Evolutionary conservation across 73 alveolate species (phyloP), one percentile per base, ranked within the genome.

Genomic region (Paramecium octaurelia): DNA sequence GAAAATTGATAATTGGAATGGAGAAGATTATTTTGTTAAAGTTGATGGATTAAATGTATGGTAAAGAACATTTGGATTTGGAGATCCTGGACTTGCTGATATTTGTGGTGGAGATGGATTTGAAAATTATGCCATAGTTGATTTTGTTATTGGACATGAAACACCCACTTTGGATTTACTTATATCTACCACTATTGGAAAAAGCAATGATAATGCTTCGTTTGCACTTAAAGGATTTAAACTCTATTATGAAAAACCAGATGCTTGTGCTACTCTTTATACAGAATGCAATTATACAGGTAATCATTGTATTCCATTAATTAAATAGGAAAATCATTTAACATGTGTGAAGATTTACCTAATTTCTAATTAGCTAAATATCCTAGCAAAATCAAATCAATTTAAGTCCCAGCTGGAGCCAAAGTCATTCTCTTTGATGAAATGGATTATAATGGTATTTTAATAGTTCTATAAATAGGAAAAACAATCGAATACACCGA

Each of bases 101-200:
- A 44, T 80, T 20, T 80, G 91, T 46, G 91, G 91, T 43, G 70
- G 76, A n/a, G 76, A 42, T 20, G 91, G 91, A 48, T 80, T 43
- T 42, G 75, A 42, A 46, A 44, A 44, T 80, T 23, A 38, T 14
- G 70, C 70, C 14, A 80, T 40, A 20, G 75, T 80, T 24, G 91
- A 80, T 44, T 59, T 80, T 44, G 29, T 80, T 46, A 23, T 80
- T 7, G 91, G 75, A 42, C 91, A 80, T 80, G 75, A 80, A 24
- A 58, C 70, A 44, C 7, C 46, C 2, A 48, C 46, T 2, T 23
- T 80, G 14, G 75, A 80, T 18, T 44, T 80, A 14, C 14, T 80
- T 3, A 44, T 80, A 8, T 40, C 77, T 20, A 31, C 91, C 4
- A 80, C 91, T 80, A 21, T 80, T 18, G 75, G 48, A 12, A 35